Conservation (phyloP, 2,329 filamentous ascomycete genomes). For the Chrysosporium queenslandicum region DNA sequence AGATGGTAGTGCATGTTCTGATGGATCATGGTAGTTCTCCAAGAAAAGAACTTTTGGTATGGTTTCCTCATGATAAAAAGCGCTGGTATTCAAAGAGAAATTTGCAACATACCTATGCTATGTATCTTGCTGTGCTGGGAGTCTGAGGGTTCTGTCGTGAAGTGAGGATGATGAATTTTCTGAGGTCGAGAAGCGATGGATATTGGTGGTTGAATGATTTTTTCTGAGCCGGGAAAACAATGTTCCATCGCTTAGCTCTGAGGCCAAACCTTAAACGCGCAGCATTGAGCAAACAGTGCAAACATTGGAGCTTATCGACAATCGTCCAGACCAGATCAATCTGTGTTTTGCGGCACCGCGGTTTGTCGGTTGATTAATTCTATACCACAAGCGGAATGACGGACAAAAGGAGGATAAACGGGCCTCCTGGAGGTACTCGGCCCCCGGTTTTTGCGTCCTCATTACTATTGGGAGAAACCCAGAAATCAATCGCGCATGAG, state of each 20-base stretch:
- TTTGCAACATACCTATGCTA: not conserved
- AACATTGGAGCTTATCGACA: slow-evolving; percentile 22
- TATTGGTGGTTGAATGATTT: too few species aligned
- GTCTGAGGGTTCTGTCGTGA: not conserved
- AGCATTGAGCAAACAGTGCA: slow-evolving; percentile 35
- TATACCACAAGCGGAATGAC: slow-evolving; percentile 45
- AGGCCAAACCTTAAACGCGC: too few species aligned
- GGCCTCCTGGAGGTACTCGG: slow-evolving; percentile 65
- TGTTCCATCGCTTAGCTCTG: not conserved
- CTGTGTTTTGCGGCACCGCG: not conserved
- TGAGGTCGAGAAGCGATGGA: not conserved
- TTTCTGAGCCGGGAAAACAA: slow-evolving; percentile 1
- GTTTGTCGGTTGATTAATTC: not conserved
- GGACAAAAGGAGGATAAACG: slow-evolving; percentile 84
- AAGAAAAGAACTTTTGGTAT: slow-evolving; percentile 44
- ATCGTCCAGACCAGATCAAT: not conserved
- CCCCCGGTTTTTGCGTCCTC: slow-evolving; percentile 57
- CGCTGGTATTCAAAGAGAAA: not conserved
- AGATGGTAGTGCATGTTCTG: slow-evolving; percentile 55
- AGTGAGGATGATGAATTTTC: not conserved
- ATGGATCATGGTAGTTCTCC: slow-evolving; percentile 47
- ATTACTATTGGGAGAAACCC: slow-evolving; percentile 38
- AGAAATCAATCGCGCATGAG: slow-evolving; percentile 36
- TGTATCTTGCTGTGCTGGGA: not conserved
- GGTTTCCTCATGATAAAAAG: slow-evolving; percentile 40